Conservation (phyloP, 2,329 filamentous ascomycete genomes). For the Rutstroemia sp. region DNA sequence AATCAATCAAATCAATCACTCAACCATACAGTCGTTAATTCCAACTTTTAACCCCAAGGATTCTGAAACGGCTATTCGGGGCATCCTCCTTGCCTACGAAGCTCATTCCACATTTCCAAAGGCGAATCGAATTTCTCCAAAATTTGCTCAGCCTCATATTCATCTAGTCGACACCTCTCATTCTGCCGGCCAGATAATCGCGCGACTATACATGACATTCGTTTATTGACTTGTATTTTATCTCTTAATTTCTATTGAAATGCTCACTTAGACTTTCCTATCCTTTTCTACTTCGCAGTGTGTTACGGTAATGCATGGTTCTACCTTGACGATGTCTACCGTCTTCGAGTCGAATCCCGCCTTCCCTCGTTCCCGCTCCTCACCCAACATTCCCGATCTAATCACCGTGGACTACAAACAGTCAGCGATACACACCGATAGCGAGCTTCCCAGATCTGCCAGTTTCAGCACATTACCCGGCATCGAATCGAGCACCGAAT, state of each 20-base stretch:
- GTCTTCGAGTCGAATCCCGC: constrained; percentile 20
- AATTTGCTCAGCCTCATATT: constrained; percentile 1
- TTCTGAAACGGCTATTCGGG: constrained; percentile 5
- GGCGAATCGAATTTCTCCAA: not conserved
- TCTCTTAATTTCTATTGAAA: constrained; percentile 1
- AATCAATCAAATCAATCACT: not conserved
- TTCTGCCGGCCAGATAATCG: constrained; percentile 8
- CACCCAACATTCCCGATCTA: constrained; percentile 26
- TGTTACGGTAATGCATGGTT: constrained; percentile 24
- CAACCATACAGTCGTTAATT: not conserved
- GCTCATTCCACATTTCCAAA: not conserved
- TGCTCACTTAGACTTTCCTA: constrained; percentile 9
- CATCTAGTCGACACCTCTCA: not conserved
- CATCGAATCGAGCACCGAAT: constrained; percentile 21
- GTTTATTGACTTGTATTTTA: constrained; percentile 1
- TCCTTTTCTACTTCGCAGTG: constrained; percentile 12
- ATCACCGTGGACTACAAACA: constrained; percentile 22
- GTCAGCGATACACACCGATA: constrained; percentile 12
- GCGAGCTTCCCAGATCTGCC: constrained; percentile 43
- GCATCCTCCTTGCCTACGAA: not conserved
- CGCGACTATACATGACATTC: not conserved
- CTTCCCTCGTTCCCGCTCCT: constrained; percentile 29
- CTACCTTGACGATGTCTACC: constrained; percentile 26
- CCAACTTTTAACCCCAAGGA: not conserved
- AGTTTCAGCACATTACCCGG: constrained; percentile 49